Base-by-base conservation (phyloP, 179 eudicot genomes). In the Heliamphora pulchella region DNA sequence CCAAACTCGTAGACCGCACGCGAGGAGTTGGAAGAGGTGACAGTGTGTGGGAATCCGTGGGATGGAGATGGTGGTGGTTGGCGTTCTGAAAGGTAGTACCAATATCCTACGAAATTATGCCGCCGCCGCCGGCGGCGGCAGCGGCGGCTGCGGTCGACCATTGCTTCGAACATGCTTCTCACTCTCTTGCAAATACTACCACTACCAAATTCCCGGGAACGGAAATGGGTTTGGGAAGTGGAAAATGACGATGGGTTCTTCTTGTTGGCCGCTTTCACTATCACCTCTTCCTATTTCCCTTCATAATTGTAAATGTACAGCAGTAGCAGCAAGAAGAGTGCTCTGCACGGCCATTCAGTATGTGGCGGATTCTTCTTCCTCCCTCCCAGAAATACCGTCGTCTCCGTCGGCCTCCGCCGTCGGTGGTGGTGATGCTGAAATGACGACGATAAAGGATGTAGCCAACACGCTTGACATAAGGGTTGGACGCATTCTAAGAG, bases 391-490 rank as follows among this genome's bases (percentile, higher is more conserved):
- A 78, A 67, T 76, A 43, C 44, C 76, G 8, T 46, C 76, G 3
- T 79, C 85, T 70, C 80, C 58, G 71, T 39, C 58, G 2, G 18
- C 68, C 51, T 8, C 41, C 18, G 71, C 6, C 48, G 44, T 44
- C 74, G 67, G 54, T 78, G n/a, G 22, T 80, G 68, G 0, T 68
- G 87, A 63, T 39, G 75, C 61, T 77, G 87, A 43, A 64, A 71
- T 75, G 64, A 31, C 3, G 14, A 76, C 1, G 44, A 76, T 89
- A 57, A 90, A 71, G 80, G 90, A 85, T 54, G 84, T 84, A 77
- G 96, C 91, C 43, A 87, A 88, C 51, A 79, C 83, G 82, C 83
- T 96, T 76, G 98, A 96, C 22, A 85, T 96, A 47, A 89, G 97
- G 86, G 96, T 96, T 14, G 99, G 99, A 62, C 82, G 76, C 61